These are phyloP conservation scores for Fraxinus floribunda DNA, from an alignment of 305 asterid genomes.

Conservation along the genomic window DNA sequence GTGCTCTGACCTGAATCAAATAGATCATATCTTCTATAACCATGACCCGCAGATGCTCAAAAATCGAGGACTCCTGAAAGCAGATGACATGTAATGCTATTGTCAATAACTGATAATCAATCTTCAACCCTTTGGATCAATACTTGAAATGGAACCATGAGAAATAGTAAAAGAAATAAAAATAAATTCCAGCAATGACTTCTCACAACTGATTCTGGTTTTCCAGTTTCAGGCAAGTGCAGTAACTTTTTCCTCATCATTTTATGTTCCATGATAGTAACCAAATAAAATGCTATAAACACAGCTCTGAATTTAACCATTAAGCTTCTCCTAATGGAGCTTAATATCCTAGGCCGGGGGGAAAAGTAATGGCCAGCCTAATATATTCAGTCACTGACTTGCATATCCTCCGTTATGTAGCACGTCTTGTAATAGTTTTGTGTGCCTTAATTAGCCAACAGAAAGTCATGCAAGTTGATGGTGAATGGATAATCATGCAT, in stretches of 20 bases:
- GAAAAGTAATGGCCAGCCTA: slow-evolving; percentile 3
- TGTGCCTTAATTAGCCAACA: background rate
- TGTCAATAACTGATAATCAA: slow-evolving; percentile 2
- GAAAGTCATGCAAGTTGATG: background rate
- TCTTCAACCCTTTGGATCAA: background rate
- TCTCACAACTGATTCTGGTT: background rate
- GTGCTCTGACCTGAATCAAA: slow-evolving; percentile 51
- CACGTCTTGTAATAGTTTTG: background rate
- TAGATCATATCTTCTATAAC: slow-evolving; percentile 86
- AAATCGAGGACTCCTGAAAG: slow-evolving; percentile 56
- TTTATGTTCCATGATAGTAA: background rate
- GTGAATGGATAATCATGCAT: background rate
- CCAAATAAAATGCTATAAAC: background rate
- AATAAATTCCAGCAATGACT: background rate
- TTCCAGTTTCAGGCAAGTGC: slow-evolving; percentile 2
- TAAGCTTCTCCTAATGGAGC: background rate
- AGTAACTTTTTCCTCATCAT: background rate
- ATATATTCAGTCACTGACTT: background rate
- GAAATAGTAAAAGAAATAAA: background rate
- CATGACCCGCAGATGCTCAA: slow-evolving; percentile 58
- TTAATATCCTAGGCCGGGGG: slow-evolving; percentile 1
- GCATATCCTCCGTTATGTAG: background rate
- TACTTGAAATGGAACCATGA: background rate
- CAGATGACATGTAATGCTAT: background rate
- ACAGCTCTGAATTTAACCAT: background rate